Percentiles rank a stretch among this genome's conserved stretches.
These are phyloP conservation scores for Typha latifolia DNA, from an alignment of 176 grass and related monocot species.

Conservation along the genomic window DNA sequence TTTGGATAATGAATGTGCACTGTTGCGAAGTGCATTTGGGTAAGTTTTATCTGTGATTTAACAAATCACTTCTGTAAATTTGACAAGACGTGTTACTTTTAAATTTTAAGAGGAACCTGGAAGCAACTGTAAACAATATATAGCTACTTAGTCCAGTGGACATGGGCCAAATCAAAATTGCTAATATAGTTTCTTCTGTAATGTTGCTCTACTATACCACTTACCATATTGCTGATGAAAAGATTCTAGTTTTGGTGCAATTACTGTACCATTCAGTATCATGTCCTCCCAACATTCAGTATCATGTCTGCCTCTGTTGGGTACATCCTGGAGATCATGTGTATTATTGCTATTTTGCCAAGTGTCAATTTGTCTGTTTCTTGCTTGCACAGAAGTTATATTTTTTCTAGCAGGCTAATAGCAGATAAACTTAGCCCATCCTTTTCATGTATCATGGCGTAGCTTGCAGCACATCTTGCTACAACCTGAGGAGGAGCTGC, in stretches of 20 bases:
- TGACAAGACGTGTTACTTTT: background rate
- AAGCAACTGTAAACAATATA: background rate
- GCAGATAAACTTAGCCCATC: background rate
- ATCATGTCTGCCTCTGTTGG: no score
- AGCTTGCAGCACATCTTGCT: slow-evolving; percentile 86
- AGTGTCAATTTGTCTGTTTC: background rate
- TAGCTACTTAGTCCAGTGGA: background rate
- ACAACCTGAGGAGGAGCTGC: slow-evolving; percentile 89
- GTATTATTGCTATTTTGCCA: background rate
- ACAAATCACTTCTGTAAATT: background rate
- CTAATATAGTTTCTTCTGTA: no score
- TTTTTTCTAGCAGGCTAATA: background rate
- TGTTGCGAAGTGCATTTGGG: slow-evolving; percentile 87
- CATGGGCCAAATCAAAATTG: no score
- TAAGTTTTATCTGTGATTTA: slow-evolving; percentile 24
- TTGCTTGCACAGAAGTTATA: background rate
- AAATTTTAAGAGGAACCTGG: background rate
- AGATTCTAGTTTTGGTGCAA: no score
- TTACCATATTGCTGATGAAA: no score
- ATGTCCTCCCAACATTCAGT: no score
- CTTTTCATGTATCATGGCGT: background rate
- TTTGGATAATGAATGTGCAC: slow-evolving; percentile 82
- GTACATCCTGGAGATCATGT: no score
- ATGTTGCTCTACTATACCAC: no score
- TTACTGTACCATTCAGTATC: no score